Percentiles rank a stretch among this genome's conserved stretches.
Evolutionary conservation across 257 asterid species (phyloP).

Genomic region (Prunella vulgaris): DNA sequence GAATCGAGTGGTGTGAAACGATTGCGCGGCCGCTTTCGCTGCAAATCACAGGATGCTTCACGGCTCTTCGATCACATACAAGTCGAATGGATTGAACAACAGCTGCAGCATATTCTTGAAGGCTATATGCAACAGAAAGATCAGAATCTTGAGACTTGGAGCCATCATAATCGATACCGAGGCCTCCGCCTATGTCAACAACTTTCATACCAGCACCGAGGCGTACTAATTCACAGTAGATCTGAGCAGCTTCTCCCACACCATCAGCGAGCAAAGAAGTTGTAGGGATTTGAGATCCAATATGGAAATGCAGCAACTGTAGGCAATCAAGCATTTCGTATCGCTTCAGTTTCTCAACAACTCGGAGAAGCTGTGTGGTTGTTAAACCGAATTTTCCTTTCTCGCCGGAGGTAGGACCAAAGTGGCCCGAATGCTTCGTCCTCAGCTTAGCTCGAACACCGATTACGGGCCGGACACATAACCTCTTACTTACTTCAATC

Average conservation of each 20-base stretch:
- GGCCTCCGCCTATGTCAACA: conserved; percentile 92
- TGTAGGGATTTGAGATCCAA: conserved; percentile 95
- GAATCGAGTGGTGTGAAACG: conserved; percentile 86
- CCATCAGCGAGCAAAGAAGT: conserved; percentile 70
- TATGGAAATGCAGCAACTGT: conserved; percentile 86
- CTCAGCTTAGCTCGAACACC: conserved; percentile 91
- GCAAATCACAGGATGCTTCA: conserved; percentile 74
- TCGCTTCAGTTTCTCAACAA: conserved; percentile 56
- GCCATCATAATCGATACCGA: conserved; percentile 94
- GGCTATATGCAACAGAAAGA: conserved; percentile 57
- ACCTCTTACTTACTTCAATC: conserved; percentile 48
- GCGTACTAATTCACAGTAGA: conserved; percentile 74
- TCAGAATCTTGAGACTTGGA: conserved; percentile 74
- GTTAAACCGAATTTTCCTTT: conserved; percentile 90
- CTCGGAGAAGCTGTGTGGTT: conserved; percentile 70
- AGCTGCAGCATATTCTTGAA: conserved; percentile 73
- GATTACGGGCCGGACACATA: conserved; percentile 68
- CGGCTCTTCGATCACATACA: conserved; percentile 59
- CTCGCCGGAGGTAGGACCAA: conserved; percentile 97
- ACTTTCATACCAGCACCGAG: conserved; percentile 75
- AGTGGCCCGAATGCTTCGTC: conserved; percentile 94
- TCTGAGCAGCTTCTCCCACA: conserved; percentile 83
- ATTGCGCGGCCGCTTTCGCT: conserved; percentile 97
- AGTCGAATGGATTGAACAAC: conserved; percentile 55
- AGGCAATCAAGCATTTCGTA: conserved; percentile 80